phyloP scores from a whole-genome alignment of 768 basidiomycete genomes.

The Tulasnella sp. region DNA sequence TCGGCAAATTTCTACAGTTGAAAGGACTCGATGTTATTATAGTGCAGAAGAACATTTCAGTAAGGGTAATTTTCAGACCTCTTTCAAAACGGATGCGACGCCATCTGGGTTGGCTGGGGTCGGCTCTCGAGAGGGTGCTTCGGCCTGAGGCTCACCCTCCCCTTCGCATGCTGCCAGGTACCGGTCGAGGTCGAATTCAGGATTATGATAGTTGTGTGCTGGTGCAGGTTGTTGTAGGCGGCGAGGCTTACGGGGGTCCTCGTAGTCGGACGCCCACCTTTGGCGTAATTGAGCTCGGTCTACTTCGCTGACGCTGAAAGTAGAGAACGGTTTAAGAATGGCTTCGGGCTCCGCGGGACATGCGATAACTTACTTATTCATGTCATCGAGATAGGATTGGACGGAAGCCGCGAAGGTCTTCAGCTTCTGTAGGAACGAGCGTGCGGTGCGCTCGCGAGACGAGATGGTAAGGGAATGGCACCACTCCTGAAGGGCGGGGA shows the following conservation, averaged over 20 bases:
- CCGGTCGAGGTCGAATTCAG: background rate
- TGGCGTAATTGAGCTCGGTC: slow-evolving; percentile 57
- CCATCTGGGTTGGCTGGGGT: slow-evolving; percentile 20
- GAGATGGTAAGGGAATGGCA: slow-evolving; percentile 59
- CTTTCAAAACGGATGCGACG: background rate
- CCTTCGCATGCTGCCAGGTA: slow-evolving; percentile 52
- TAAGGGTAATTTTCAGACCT: background rate
- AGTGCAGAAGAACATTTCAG: background rate
- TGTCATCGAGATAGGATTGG: slow-evolving; percentile 54
- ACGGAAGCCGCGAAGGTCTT: slow-evolving; percentile 55
- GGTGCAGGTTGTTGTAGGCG: background rate
- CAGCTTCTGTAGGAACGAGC: slow-evolving; percentile 54
- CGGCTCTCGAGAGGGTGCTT: background rate
- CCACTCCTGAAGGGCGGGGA: slow-evolving; percentile 62
- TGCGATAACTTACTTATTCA: slow-evolving; percentile 44
- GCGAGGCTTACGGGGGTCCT: background rate
- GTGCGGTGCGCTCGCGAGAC: slow-evolving; percentile 54
- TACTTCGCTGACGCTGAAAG: slow-evolving; percentile 41
- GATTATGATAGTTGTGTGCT: background rate
- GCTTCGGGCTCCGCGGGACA: background rate
- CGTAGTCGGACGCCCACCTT: slow-evolving; percentile 38
- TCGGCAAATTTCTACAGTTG: slow-evolving; percentile 46
- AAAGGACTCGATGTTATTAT: background rate
- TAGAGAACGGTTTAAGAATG: background rate
- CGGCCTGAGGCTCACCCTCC: slow-evolving; percentile 39